Evolutionary conservation across 169 alveolate genomes (phyloP).

Genomic region (Eimeria praecox): DNA sequence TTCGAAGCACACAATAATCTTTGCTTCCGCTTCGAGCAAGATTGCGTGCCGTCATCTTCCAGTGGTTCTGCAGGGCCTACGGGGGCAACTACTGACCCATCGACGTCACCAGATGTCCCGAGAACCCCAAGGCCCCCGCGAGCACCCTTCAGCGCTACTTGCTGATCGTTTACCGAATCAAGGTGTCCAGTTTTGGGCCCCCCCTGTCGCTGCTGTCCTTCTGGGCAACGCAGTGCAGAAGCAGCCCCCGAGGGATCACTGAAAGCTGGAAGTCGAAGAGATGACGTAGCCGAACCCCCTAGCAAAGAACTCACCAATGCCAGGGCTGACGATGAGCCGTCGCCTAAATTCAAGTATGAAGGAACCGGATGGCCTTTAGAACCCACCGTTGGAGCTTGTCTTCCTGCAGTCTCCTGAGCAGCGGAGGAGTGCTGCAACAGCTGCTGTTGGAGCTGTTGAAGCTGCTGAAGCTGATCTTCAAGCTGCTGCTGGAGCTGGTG

Average conservation of each 20-base stretch:
- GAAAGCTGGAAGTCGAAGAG: conserved; percentile 38
- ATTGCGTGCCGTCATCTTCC: conserved; percentile 41
- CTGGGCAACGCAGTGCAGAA: not conserved
- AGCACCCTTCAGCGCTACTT: not conserved
- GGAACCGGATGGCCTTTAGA: not conserved
- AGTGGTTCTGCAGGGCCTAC: conserved; percentile 50
- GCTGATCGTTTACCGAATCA: not conserved
- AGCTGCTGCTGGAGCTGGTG: conserved; percentile 64
- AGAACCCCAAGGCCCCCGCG: conserved; percentile 38
- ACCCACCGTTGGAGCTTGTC: not conserved
- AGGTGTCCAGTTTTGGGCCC: not conserved
- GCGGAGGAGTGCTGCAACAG: conserved; percentile 44
- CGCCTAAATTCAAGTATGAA: conserved; percentile 9
- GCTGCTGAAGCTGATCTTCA: conserved; percentile 57
- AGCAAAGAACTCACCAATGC: conserved; percentile 66
- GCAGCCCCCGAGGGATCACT: conserved; percentile 2
- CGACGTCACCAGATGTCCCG: conserved; percentile 38
- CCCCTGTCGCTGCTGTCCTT: conserved; percentile 70
- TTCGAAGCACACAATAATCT: conserved; percentile 49
- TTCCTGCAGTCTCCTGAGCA: conserved; percentile 9
- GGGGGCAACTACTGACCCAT: conserved; percentile 1
- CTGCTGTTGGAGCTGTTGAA: conserved; percentile 69
- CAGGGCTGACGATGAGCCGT: conserved; percentile 46
- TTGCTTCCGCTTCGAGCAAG: conserved; percentile 63
- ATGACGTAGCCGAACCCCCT: conserved; percentile 33